Percentiles rank a stretch among this genome's conserved stretches.
phyloP scores from a whole-genome alignment of 345 rosid genomes.

The Heritiera littoralis region DNA sequence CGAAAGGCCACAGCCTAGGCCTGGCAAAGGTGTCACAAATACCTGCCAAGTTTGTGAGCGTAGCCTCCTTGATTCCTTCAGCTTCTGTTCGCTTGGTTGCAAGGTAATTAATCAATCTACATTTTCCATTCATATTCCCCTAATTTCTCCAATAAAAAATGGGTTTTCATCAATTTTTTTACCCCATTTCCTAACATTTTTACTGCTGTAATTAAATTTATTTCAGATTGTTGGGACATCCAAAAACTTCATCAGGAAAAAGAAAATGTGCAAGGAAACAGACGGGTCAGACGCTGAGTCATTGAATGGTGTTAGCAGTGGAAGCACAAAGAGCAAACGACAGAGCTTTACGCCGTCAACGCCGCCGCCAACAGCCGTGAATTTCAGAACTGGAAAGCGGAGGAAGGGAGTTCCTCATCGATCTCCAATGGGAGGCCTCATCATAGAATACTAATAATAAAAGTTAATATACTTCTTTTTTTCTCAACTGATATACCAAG shows the following conservation, averaged over 20 bases:
- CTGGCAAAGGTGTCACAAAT: slow-evolving; percentile 63
- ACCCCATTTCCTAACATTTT: background rate
- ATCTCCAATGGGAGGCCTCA: slow-evolving; percentile 63
- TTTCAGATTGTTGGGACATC: slow-evolving; percentile 56
- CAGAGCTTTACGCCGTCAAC: slow-evolving; percentile 55
- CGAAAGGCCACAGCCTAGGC: slow-evolving; percentile 67
- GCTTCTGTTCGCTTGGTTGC: slow-evolving; percentile 69
- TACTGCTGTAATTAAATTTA: background rate
- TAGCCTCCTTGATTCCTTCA: slow-evolving; percentile 65
- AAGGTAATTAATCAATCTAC: slow-evolving; percentile 37
- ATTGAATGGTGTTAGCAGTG: slow-evolving; percentile 22
- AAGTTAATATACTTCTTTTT: background rate
- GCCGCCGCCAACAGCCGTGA: slow-evolving; percentile 44
- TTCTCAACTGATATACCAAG: background rate
- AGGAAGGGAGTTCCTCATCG: slow-evolving; percentile 68
- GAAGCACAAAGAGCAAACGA: slow-evolving; percentile 24
- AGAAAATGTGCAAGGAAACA: slow-evolving; percentile 29
- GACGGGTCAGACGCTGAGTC: slow-evolving; percentile 36
- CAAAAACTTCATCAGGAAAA: slow-evolving; percentile 38
- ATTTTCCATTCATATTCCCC: background rate
- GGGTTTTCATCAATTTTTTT: background rate
- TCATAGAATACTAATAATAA: slow-evolving; percentile 40
- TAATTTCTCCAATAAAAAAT: background rate
- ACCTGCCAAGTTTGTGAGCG: slow-evolving; percentile 60
- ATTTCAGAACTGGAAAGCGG: slow-evolving; percentile 41